A percentile compares a stretch with the other conserved stretches of the same genome.
These are phyloP conservation scores for Candida morakotiae DNA, from an alignment of 805 yeast species.

Conservation along the genomic window DNA sequence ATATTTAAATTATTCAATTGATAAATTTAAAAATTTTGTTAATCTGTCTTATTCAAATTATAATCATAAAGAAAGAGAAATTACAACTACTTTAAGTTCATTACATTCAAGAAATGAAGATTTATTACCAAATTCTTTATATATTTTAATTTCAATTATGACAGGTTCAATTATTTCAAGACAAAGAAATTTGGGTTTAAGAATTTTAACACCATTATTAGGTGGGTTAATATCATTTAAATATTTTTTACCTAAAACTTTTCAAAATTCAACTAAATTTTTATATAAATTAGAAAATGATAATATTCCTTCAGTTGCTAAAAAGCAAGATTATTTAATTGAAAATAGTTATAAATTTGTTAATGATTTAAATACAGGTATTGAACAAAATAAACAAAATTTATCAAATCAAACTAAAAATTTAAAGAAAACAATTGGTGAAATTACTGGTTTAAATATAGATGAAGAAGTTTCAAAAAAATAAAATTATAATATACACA, in stretches of 20 bases:
- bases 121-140: conserved; percentile 65
- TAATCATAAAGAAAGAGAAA: conserved; percentile 57
- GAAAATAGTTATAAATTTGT: conserved; percentile 43
- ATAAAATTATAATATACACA: conserved; percentile 2
- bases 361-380: conserved; percentile 39
- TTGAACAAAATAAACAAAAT: conserved; percentile 32
- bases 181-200: conserved; percentile 48
- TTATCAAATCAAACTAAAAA: conserved; percentile 34
- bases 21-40: conserved; percentile 32
- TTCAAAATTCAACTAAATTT: conserved; percentile 52
- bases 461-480: conserved; percentile 57
- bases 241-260: conserved; percentile 71
- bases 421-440: conserved; percentile 44
- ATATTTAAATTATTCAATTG: too few relatives aligned
- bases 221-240: conserved; percentile 65
- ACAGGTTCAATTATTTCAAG: conserved; percentile 74
- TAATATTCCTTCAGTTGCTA: conserved; percentile 59
- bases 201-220: conserved; percentile 52
- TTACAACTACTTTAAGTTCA: conserved; percentile 57
- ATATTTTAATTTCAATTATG: conserved; percentile 63
- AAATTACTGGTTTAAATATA: conserved; percentile 64
- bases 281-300: conserved; percentile 59
- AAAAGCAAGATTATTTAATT: conserved; percentile 51
- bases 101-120: conserved; percentile 66
- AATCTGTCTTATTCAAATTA: conserved; percentile 48